Evolutionary conservation across 1,139 yeast species (phyloP), one percentile per base, ranked within the genome.

Genomic region (Zygosaccharomyces sapae): DNA sequence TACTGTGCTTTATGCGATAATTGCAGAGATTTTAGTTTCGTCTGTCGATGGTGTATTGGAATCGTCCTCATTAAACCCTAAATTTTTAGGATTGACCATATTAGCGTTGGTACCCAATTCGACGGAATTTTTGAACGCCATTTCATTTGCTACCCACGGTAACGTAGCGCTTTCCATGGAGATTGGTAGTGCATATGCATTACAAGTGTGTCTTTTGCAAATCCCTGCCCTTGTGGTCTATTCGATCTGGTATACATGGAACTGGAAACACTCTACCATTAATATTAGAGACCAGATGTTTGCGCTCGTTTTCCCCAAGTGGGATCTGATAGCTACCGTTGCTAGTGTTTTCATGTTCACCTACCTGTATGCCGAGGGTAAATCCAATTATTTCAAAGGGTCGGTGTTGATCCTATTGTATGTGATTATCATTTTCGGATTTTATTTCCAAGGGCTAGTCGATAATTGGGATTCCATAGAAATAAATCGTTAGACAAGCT

Each of bases 41-140:
- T 89, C 92, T 54, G 97, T 94, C 16, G 98, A 94, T 66, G 81
- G 86, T 12, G 97, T 94, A 12, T 72, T 94, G 48, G 74, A 79
- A 44, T 77, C 80, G 55, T 86, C 94, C 16, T 83, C 89, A 40
- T 41, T 66, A 20, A 80, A 86, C 59, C 96, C 96, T 18, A 92
- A 92, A 65, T 83, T 92, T 63, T 74, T 94, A 43, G 98, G 98
- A 5, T 76, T 92, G 54, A 90, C 97, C 0, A 86, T 92, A 1
- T 92, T 94, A 71, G 97, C 98, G 0, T 72, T 94, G 46, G 97
- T 94, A 30, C 98, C 98, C 9, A 92, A 90, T 63, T 89, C 97
- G 4, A 92, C 99, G 0, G 98, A 92, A 69, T 94, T 92, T 62
- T 76, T 94, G 54, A 94, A 92, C 68, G 99, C 98, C 59, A 90